Evolutionary conservation across 2,329 filamentous ascomycete genomes (phyloP), one percentile per base, ranked within the genome.

Genomic region (Pyrenophora seminiperda): DNA sequence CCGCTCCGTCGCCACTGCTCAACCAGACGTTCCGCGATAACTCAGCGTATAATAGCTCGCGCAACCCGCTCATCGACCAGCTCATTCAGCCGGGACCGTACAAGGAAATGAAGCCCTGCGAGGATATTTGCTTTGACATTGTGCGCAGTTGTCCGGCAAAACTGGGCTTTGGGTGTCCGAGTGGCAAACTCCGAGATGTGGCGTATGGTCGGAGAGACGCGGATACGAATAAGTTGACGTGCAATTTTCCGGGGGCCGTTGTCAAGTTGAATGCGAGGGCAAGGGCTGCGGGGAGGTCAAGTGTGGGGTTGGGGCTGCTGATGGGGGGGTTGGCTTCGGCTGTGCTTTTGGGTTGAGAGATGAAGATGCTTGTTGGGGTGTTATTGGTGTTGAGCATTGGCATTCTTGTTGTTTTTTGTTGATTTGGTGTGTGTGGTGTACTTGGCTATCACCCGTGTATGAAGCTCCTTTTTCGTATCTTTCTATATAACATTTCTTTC

Each of bases 31-130:
- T 50, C 6, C 50, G 57, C 4, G 48, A 68, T 7, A 62, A 66
- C 7, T 48, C 79, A 3, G 76, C 75, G 3, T 76, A 71, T 44
- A 85, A 81, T 48, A 72, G 76, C 7, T 90, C 87, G 10, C 83
- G 92, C 14, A 93, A 91, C 63, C 68, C 80, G 0, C 75, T 83
- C 39, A 94, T 97, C 60, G 91, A 97, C 65, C 63, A 77, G 2
- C 59, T 76, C 1, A 84, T 97, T 50, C 74, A 80, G 54, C 92
- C 94, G 0, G 94, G 94, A 0, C 94, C 94, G 0, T 97, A 99
- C 75, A 95, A 92, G 68, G 94, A 99, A 76, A 78, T 97, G 15
- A 77, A 96, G 7, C 94, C 94, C 0, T 97, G 93, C 66, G 83
- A 89, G 53, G 88, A 96, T 58, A 76, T 97, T 41, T 99, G 94